Percentiles rank a stretch among this genome's conserved stretches.
phyloP scores from a whole-genome alignment of 148 eudicot species.

The Rhododendron ferrugineum region DNA sequence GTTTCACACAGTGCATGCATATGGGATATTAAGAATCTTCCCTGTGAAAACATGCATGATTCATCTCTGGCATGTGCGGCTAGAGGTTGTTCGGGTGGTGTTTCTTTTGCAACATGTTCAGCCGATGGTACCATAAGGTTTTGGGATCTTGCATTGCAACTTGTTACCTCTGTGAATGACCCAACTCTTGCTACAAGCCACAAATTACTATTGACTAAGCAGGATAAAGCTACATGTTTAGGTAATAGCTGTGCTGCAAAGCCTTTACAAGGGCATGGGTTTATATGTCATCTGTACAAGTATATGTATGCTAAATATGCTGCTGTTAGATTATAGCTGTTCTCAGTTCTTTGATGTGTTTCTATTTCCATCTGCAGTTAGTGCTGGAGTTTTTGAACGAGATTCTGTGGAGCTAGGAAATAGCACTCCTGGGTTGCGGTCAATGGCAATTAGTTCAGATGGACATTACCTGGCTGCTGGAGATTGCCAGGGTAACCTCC shows the following conservation, averaged over 20 bases:
- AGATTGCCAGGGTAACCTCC: constrained; percentile 46
- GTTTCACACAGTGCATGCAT: constrained; percentile 55
- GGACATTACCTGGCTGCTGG: constrained; percentile 56
- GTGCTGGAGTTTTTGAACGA: constrained; percentile 46
- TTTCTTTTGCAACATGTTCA: constrained; percentile 64
- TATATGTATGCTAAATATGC: not conserved
- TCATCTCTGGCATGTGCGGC: constrained; percentile 48
- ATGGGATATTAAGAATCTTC: constrained; percentile 47
- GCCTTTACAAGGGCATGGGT: not conserved
- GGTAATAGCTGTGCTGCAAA: constrained; percentile 21
- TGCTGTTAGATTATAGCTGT: not conserved
- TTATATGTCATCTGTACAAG: not conserved
- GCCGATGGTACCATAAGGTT: constrained; percentile 52
- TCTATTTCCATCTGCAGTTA: constrained; percentile 28
- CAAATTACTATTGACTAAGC: constrained; percentile 4
- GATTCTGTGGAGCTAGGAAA: constrained; percentile 34
- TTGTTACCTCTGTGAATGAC: constrained; percentile 19
- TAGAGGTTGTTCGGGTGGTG: constrained; percentile 54
- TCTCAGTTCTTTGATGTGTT: not conserved
- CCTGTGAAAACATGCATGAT: constrained; percentile 47
- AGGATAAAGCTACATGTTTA: constrained; percentile 20
- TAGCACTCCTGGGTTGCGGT: constrained; percentile 34
- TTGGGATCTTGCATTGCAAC: constrained; percentile 42
- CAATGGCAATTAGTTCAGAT: constrained; percentile 58
- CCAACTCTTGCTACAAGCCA: constrained; percentile 10